Conservation (phyloP, 2,329 filamentous ascomycete genomes). For the Paecilomyces sp. region DNA sequence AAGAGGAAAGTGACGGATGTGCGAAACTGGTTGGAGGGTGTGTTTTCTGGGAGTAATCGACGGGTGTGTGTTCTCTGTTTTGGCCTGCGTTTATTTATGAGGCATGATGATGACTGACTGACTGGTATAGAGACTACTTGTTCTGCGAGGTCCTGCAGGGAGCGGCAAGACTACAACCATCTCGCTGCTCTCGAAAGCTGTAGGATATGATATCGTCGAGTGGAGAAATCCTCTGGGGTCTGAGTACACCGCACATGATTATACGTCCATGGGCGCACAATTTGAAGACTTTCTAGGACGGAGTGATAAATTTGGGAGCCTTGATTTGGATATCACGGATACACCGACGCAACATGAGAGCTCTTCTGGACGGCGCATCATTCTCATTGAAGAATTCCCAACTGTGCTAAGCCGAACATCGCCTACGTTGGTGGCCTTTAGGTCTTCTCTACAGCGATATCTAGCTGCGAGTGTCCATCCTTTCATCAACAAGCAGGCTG, state of each 20-base stretch:
- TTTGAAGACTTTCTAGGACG: constrained; percentile 90
- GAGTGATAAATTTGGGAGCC: constrained; percentile 69
- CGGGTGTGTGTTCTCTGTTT: constrained; percentile 20
- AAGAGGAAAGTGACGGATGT: constrained; percentile 91
- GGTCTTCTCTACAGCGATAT: constrained; percentile 67
- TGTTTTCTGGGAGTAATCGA: constrained; percentile 52
- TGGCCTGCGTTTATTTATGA: neutral
- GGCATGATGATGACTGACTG: constrained; percentile 12
- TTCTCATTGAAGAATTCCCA: constrained; percentile 76
- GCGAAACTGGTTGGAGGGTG: constrained; percentile 70
- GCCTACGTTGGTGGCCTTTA: constrained; percentile 60
- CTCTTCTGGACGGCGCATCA: constrained; percentile 44
- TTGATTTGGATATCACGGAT: constrained; percentile 42
- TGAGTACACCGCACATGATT: constrained; percentile 53
- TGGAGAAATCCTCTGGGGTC: constrained; percentile 78
- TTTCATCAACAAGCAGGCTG: constrained; percentile 11
- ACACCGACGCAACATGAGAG: constrained; percentile 1
- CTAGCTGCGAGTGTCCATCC: constrained; percentile 61
- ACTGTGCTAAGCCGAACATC: constrained; percentile 65
- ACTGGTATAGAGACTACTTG: constrained; percentile 64
- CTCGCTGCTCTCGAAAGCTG: constrained; percentile 65
- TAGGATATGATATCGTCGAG: constrained; percentile 72
- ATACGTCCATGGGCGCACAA: constrained; percentile 65
- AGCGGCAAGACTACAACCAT: constrained; percentile 90
- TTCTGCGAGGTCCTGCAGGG: constrained; percentile 85